Evolutionary conservation across 1,284 basidiomycete species (phyloP).

Genomic region (Caloboletus firmus): DNA sequence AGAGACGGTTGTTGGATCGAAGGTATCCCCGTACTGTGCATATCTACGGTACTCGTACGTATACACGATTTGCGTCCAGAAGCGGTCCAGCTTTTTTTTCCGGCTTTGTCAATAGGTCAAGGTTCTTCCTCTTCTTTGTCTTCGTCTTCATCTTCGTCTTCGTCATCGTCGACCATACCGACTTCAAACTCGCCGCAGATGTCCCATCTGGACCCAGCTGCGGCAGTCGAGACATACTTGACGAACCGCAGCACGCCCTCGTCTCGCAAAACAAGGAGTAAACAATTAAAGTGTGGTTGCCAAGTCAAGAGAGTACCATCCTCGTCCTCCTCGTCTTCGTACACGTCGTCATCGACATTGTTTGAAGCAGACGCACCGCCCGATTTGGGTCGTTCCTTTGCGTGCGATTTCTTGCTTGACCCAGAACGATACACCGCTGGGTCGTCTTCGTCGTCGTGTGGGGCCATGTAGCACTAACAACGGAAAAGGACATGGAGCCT

Average conservation of each 20-base stretch:
- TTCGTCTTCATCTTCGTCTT: conserved; percentile 21
- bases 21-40: neutral
- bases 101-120: conserved; percentile 4
- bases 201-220: conserved; percentile 89
- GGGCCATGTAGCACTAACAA: conserved; percentile 86
- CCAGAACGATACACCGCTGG: conserved; percentile 89
- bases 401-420: conserved; percentile 46
- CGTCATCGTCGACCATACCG: conserved; percentile 56
- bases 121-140: conserved; percentile 24
- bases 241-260: conserved; percentile 93
- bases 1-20: neutral
- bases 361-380: conserved; percentile 17
- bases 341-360: conserved; percentile 27
- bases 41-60: neutral
- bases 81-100: neutral
- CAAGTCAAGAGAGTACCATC: conserved; percentile 84
- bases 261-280: conserved; percentile 89
- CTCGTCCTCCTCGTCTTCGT: conserved; percentile 49
- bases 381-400: conserved; percentile 16
- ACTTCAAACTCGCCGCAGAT: conserved; percentile 88
- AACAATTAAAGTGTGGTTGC: conserved; percentile 88
- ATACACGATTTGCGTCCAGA: neutral
- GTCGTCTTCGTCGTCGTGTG: conserved; percentile 90
- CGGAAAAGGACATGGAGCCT: neutral
- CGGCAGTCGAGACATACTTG: conserved; percentile 88